These are phyloP conservation scores for Hypholoma sublateritium DNA, from an alignment of 768 basidiomycete genomes.

Conservation along the genomic window DNA sequence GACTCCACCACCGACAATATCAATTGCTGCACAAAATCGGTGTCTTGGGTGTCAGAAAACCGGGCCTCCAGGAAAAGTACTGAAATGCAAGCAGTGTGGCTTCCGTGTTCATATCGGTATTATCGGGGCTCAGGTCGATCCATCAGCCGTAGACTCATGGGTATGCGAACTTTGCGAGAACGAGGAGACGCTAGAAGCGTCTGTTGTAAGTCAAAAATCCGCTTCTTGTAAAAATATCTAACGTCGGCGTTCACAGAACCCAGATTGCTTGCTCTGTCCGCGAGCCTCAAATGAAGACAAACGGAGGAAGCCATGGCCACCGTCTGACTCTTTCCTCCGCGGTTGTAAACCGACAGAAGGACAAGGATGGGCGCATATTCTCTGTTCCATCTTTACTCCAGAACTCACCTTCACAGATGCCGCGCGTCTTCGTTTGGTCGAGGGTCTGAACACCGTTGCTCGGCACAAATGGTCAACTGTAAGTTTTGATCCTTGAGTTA, in stretches of 20 bases:
- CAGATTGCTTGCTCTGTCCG: constrained; percentile 87
- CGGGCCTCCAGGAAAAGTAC: constrained; percentile 74
- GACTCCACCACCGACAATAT: constrained; percentile 61
- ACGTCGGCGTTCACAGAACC: constrained; percentile 46
- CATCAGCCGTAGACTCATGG: constrained; percentile 71
- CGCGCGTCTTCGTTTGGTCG: constrained; percentile 69
- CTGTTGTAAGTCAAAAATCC: constrained; percentile 53
- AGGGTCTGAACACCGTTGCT: constrained; percentile 78
- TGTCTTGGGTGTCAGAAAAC: constrained; percentile 76
- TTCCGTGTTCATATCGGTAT: constrained; percentile 82
- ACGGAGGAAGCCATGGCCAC: constrained; percentile 44
- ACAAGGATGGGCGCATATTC: constrained; percentile 87
- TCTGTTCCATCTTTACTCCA: constrained; percentile 86
- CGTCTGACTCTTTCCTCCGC: constrained; percentile 66
- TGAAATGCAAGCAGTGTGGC: constrained; percentile 80
- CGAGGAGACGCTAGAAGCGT: constrained; percentile 76
- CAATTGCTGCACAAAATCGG: constrained; percentile 58
- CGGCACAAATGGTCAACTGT: constrained; percentile 74
- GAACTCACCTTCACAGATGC: constrained; percentile 86
- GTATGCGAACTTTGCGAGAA: constrained; percentile 87
- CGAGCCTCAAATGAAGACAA: constrained; percentile 50
- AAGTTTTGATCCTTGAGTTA: constrained; percentile 28
- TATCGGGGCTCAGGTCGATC: constrained; percentile 69
- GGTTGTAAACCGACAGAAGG: constrained; percentile 91
- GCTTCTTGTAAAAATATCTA: background rate